Evolutionary conservation across 139 green algal genomes (phyloP).

Genomic region (Edaphochlamys debaryana): DNA sequence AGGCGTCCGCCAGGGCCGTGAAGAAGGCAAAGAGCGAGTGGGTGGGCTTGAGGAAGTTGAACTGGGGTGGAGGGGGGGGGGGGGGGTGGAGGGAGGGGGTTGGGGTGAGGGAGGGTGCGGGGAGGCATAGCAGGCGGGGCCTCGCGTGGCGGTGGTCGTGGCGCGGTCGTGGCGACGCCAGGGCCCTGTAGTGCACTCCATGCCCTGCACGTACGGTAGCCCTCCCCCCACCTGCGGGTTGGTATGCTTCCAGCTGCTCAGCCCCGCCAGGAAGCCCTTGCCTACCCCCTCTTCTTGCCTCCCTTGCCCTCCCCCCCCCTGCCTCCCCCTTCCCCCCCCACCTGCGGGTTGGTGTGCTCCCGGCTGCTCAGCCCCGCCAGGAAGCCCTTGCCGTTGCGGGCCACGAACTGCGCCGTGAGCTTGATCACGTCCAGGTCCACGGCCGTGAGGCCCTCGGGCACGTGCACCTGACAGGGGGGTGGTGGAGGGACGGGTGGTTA

Average conservation of each 20-base stretch:
- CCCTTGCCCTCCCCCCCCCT: too few relatives aligned
- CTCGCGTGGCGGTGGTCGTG: too few relatives aligned
- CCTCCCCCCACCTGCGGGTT: constrained; percentile 65
- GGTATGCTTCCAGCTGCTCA: constrained; percentile 83
- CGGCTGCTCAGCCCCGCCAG: constrained; percentile 80
- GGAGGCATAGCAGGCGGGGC: neutral
- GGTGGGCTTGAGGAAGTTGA: constrained; percentile 97
- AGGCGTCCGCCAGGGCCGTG: constrained; percentile 91
- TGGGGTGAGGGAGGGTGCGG: neutral
- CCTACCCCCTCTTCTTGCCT: constrained; percentile 51
- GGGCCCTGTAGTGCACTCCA: too few relatives aligned
- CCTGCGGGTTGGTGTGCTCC: constrained; percentile 81
- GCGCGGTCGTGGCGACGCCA: too few relatives aligned
- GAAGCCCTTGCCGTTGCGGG: constrained; percentile 92
- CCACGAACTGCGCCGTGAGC: constrained; percentile 96
- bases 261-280: constrained; percentile 83
- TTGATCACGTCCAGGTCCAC: constrained; percentile 96
- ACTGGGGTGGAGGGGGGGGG: constrained; percentile 60
- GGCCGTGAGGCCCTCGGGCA: constrained; percentile 89
- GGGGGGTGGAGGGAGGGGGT: neutral
- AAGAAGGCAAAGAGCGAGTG: constrained; percentile 96
- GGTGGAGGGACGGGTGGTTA: too few relatives aligned
- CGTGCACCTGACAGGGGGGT: constrained; percentile 63
- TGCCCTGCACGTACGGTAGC: too few relatives aligned
- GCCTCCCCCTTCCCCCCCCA: neutral